Base-by-base conservation (phyloP, 208 protist species). In the Plasmodiophora brassicae region DNA sequence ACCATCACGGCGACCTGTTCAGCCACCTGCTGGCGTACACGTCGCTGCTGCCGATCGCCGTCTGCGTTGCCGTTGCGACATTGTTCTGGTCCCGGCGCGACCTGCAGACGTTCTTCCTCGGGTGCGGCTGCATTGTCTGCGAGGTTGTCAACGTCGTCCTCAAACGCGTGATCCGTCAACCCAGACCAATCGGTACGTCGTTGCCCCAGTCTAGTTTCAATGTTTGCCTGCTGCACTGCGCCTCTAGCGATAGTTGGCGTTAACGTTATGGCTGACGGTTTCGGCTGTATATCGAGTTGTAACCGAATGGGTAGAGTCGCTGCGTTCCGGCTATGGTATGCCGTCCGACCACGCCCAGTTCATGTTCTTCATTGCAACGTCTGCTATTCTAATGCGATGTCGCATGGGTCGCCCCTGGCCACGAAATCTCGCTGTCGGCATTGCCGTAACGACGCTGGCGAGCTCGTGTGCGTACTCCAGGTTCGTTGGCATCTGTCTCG, bases 301-400 rank as follows among this genome's bases (percentile, higher is more conserved):
- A 28, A 25, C 25, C 20, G 41, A 78, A 14, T 36, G 10, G 32
- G 41, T 78, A 78, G 65, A 78, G 41, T 78, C 65, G n/a, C 65
- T 78, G 14, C 5, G 65, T 36, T 36, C 65, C n/a, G 65, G 65
- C n/a, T 32, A 78, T 78, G 65, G 65, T 44, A 78, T 78, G 65
- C 65, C 65, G 20, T 78, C 65, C n/a, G 65, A 78, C 65, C 65
- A 78, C n/a, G 5, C 65, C n/a, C 65, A 78, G n/a, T 78, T 78
- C 65, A 78, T 78, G 65, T 78, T 78, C n/a, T 78, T 78, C 41
- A 5, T 78, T 38, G 65, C 65, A 5, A 78, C 65, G n/a, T 78
- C 32, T 38, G n/a, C 5, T 14, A 78, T 38, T 14, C 41, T 5
- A 8, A 78, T 78, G n/a, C 41, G 65, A 5, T 78, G n/a, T 14